These are phyloP conservation scores for Trichoderma reesei DNA, from an alignment of 495 filamentous ascomycete species.

Conservation along the genomic window DNA sequence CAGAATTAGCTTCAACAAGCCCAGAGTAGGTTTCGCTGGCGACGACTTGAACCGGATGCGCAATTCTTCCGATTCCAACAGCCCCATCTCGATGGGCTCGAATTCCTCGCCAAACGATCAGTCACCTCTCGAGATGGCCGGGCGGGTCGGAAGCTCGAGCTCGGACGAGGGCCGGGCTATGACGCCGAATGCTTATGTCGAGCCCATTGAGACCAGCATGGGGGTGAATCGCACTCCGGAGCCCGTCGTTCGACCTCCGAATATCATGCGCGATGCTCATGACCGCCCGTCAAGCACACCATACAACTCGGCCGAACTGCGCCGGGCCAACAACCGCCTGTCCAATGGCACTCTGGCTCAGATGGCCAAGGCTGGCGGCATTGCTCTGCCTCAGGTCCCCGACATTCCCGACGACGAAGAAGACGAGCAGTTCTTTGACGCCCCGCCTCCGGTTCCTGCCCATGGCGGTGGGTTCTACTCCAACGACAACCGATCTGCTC, in stretches of 20 bases:
- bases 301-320: conserved; percentile 61
- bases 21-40: conserved; percentile 56
- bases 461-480: background rate
- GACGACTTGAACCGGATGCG: conserved; percentile 18
- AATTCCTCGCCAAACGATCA: background rate
- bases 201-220: conserved; percentile 21
- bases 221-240: conserved; percentile 55
- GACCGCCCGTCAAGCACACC: conserved; percentile 54
- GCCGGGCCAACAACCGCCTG: conserved; percentile 67
- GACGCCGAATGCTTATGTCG: background rate
- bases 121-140: conserved; percentile 23
- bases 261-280: conserved; percentile 47
- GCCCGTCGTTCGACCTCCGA: conserved; percentile 65
- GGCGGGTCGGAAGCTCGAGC: conserved; percentile 45
- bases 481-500: background rate
- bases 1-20: conserved; percentile 45
- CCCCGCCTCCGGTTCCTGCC: background rate
- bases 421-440: background rate
- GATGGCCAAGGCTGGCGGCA: conserved; percentile 53
- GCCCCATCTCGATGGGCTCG: conserved; percentile 30
- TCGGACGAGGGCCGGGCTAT: conserved; percentile 43
- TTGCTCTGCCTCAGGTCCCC: conserved; percentile 15
- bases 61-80: conserved; percentile 33
- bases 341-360: conserved; percentile 73
- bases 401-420: conserved; percentile 1